Evolutionary conservation across 768 basidiomycete genomes (phyloP), one percentile per base, ranked within the genome.

Genomic region (Psilocybe azurescens): DNA sequence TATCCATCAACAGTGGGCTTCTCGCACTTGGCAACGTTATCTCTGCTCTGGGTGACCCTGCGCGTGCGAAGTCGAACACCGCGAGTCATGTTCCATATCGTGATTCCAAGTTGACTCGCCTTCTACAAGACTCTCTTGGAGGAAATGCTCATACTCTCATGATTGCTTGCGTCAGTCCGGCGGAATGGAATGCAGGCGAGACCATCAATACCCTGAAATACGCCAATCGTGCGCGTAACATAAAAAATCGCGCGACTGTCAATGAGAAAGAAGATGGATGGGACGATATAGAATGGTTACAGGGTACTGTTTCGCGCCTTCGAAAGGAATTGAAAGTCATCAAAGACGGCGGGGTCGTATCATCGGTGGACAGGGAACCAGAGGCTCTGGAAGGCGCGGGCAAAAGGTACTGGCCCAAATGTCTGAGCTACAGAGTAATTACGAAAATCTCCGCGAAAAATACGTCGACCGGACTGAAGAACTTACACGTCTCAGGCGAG

Each of bases 61-160:
- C 91, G 46, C 88, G 93, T 56, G 89, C 90, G 39, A 93, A 93
- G 74, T 87, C 91, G 18, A 81, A 93, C 69, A 92, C 91, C 24
- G 89, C 89, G 18, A 88, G 91, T 16, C 95, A 99, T 77, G 84
- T 99, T 60, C 97, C 97, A 10, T 99, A 99, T 75, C 94, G 97
- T 53, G 97, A 99, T 77, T 98, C 96, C 11, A 99, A 99, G 75
- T 90, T 99, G 69, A 99, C 97, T 4, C 91, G 97, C 39, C 85
- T 97, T 50, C 80, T 97, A 3, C 95, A 97, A 89, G 96, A 98
- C 74, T 97, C 95, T 9, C 86, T 99, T 10, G 97, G 97, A 39
- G 97, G 97, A 49, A 99, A 99, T 76, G 91, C 97, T 1, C 93
- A 97, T 69, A 99, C 97, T 10, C 88, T 98, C 67, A 99, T 99